Base-by-base conservation (phyloP, 2,329 filamentous ascomycete species). In the Raffaelea deltoideospora region DNA sequence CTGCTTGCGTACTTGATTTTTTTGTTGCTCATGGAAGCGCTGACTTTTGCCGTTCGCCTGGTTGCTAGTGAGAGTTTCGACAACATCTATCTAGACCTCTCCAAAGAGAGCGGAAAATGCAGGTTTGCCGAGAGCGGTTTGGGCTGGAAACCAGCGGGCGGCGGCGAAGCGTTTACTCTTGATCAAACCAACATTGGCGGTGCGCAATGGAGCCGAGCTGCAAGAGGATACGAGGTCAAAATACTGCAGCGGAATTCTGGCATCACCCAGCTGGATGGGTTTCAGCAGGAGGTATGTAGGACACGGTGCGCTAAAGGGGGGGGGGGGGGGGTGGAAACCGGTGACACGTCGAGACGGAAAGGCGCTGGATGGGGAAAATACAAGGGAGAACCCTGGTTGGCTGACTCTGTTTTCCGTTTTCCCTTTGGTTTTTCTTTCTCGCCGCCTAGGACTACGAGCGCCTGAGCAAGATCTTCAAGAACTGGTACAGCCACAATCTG, bases 21-120 rank as follows among this genome's bases (percentile, higher is more conserved):
- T n/a, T n/a, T n/a, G n/a, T n/a, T n/a, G n/a, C n/a, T n/a, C n/a
- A n/a, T n/a, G n/a, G n/a, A n/a, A n/a, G n/a, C n/a, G n/a, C n/a
- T n/a, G n/a, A n/a, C 26, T 31, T 32, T 26, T 26, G n/a, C 37
- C 31, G 23, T n/a, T n/a, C n/a, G n/a, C n/a, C n/a, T n/a, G n/a
- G n/a, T n/a, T n/a, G n/a, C 41, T 41, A 79, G 73, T 48, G 90
- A 98, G 74, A 90, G 80, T 54, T 98, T 98, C 62, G 88, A 96
- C 55, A 86, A 85, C 61, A 94, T 96, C 63, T 87, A 90, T 61
- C 76, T 98, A 50, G 88, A 98, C 57, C 73, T 98, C 42, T 95
- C 87, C 50, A 90, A 86, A 59, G 80, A 90, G 59, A 72, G 77
- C 41, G 90, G 90, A 48, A 90, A 88, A 63, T 95, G 87, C 64